Percentiles rank a stretch among this genome's conserved stretches.
These are phyloP conservation scores for Plectranthus barbatus DNA, from an alignment of 257 asterid genomes.

Conservation along the genomic window DNA sequence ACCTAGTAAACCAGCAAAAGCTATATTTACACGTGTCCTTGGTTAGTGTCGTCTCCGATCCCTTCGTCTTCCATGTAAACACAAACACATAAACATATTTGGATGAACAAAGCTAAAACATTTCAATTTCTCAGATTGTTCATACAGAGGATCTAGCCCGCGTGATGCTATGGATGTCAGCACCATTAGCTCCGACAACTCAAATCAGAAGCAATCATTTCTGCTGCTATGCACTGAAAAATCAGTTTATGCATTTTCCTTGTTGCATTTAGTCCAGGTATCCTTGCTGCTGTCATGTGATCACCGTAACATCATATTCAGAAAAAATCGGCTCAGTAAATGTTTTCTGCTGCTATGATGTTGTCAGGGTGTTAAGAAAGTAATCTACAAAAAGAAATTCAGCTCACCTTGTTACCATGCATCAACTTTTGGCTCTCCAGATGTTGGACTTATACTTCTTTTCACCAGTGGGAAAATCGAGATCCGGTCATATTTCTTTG, in stretches of 20 bases:
- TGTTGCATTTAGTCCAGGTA: conserved; percentile 72
- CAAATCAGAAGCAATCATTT: conserved; percentile 37
- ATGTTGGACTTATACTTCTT: conserved; percentile 58
- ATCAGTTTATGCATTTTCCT: conserved; percentile 70
- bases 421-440: conserved; percentile 61
- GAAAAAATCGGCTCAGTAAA: neutral
- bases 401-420: conserved; percentile 76
- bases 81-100: neutral
- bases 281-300: neutral
- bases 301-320: neutral
- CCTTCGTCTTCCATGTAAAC: too few relatives aligned
- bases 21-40: conserved; percentile 57
- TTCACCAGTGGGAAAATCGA: conserved; percentile 73
- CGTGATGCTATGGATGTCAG: conserved; percentile 28
- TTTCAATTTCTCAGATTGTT: neutral
- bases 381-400: conserved; percentile 72
- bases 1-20: conserved; percentile 75
- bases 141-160: conserved; percentile 30
- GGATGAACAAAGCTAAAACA: neutral
- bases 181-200: conserved; percentile 32
- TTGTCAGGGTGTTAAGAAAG: conserved; percentile 75
- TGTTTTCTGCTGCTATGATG: conserved; percentile 3
- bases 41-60: conserved; percentile 30
- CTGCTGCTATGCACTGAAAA: conserved; percentile 77
- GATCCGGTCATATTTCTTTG: conserved; percentile 45